Conservation (phyloP, 1,284 basidiomycete species). For the Trichosporon sp. region DNA sequence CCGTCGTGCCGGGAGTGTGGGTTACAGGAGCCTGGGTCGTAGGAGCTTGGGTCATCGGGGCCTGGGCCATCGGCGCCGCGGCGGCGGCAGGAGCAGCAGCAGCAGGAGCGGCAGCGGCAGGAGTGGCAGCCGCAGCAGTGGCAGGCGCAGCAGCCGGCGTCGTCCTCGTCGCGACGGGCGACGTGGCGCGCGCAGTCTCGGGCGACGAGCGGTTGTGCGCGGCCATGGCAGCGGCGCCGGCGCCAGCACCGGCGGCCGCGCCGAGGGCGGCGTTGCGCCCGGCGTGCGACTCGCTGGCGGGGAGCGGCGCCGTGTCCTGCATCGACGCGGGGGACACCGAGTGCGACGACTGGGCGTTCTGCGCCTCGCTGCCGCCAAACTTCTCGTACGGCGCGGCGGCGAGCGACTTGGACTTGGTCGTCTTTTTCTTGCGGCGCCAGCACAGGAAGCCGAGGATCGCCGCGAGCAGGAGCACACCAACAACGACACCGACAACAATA, state of each 20-base stretch:
- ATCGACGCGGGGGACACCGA: not conserved
- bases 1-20: not conserved
- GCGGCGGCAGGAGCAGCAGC: not conserved
- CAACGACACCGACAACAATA: conserved; percentile 42
- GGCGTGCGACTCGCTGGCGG: not conserved
- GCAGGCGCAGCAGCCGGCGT: not conserved
- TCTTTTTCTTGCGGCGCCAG: conserved; percentile 22
- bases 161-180: not conserved
- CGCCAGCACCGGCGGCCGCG: conserved; percentile 2
- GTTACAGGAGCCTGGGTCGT: not conserved
- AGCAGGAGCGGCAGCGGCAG: not conserved
- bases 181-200: not conserved
- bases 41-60: not conserved
- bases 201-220: not conserved
- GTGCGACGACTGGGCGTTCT: not conserved
- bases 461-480: conserved; percentile 35
- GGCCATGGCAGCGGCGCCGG: not conserved
- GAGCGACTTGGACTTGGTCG: conserved; percentile 4
- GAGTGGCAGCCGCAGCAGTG: conserved; percentile 8
- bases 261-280: not conserved
- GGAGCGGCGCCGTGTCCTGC: not conserved
- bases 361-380: not conserved
- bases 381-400: conserved; percentile 2
- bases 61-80: not conserved
- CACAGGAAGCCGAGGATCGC: conserved; percentile 30